These are phyloP conservation scores for Cryomyces minteri DNA, from an alignment of 495 filamentous ascomycete species.

Conservation along the genomic window DNA sequence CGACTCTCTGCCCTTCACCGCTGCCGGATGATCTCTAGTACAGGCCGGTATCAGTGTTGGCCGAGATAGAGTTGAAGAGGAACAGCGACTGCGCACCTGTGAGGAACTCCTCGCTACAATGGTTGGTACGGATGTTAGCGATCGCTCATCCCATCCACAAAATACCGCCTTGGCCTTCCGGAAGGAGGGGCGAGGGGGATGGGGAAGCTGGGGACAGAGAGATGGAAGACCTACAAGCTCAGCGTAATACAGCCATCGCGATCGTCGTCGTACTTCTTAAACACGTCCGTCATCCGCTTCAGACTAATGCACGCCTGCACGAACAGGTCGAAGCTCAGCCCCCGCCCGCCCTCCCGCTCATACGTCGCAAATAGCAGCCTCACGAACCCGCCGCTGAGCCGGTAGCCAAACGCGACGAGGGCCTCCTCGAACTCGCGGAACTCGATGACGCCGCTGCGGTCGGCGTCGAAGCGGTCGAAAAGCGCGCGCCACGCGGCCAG, in stretches of 20 bases:
- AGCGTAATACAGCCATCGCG: slow-evolving; percentile 52
- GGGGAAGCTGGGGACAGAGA: too few species aligned
- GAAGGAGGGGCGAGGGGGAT: too few species aligned
- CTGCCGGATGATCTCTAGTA: slow-evolving; percentile 22
- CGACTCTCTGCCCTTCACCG: too few species aligned
- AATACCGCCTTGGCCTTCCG: too few species aligned
- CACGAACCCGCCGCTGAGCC: slow-evolving; percentile 68
- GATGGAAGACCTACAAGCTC: slow-evolving; percentile 22
- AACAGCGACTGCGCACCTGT: slow-evolving; percentile 27
- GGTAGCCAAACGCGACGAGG: slow-evolving; percentile 85
- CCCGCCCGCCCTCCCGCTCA: slow-evolving; percentile 27
- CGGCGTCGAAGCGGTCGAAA: slow-evolving; percentile 90
- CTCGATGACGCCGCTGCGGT: slow-evolving; percentile 71
- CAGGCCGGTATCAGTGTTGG: slow-evolving; percentile 22
- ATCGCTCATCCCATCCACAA: too few species aligned
- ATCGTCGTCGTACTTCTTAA: slow-evolving; percentile 97
- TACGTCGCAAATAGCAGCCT: slow-evolving; percentile 58
- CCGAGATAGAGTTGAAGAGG: slow-evolving; percentile 24
- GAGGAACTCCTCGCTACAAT: slow-evolving; percentile 25
- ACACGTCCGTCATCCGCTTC: slow-evolving; percentile 97
- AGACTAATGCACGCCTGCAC: slow-evolving; percentile 93
- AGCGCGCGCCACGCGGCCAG: slow-evolving; percentile 81
- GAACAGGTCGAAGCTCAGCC: slow-evolving; percentile 91
- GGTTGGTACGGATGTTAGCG: too few species aligned
- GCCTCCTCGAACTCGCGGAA: slow-evolving; percentile 80